phyloP scores from a whole-genome alignment of 768 basidiomycete species.

The Aureoboletus auriporus region DNA sequence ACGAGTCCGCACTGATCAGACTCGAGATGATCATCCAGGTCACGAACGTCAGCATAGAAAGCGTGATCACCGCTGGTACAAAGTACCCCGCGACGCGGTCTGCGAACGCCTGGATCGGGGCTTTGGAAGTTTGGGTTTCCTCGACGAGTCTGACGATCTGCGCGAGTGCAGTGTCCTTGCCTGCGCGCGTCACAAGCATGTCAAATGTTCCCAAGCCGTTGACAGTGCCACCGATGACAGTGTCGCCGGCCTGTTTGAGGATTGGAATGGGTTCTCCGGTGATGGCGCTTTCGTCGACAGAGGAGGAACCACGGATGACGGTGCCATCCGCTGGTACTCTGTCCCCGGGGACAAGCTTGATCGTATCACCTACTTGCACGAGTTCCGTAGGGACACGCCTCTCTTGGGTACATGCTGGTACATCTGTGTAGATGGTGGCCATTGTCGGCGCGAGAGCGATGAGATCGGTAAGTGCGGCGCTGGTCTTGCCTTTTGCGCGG shows the following conservation, averaged over 20 bases:
- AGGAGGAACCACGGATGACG: conserved; percentile 80
- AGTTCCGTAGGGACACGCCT: conserved; percentile 93
- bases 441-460: conserved; percentile 95
- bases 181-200: conserved; percentile 92
- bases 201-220: conserved; percentile 97
- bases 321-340: conserved; percentile 95
- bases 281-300: conserved; percentile 92
- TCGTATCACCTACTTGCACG: conserved; percentile 87
- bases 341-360: conserved; percentile 95
- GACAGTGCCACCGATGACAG: conserved; percentile 94
- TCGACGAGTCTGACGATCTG: conserved; percentile 97
- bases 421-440: conserved; percentile 92
- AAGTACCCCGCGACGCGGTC: conserved; percentile 94
- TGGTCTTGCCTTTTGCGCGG: conserved; percentile 94
- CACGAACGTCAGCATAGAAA: conserved; percentile 77
- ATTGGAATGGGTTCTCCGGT: conserved; percentile 93
- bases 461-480: conserved; percentile 92
- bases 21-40: conserved; percentile 77
- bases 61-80: conserved; percentile 84
- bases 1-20: conserved; percentile 46
- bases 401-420: conserved; percentile 73
- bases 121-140: conserved; percentile 96
- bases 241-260: conserved; percentile 76
- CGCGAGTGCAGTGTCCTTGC: conserved; percentile 91
- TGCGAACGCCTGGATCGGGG: conserved; percentile 96